Percentiles rank a stretch among this genome's conserved stretches.
phyloP scores from a whole-genome alignment of 225 moss, liverwort and hornwort species.

The Lunularia cruciata region DNA sequence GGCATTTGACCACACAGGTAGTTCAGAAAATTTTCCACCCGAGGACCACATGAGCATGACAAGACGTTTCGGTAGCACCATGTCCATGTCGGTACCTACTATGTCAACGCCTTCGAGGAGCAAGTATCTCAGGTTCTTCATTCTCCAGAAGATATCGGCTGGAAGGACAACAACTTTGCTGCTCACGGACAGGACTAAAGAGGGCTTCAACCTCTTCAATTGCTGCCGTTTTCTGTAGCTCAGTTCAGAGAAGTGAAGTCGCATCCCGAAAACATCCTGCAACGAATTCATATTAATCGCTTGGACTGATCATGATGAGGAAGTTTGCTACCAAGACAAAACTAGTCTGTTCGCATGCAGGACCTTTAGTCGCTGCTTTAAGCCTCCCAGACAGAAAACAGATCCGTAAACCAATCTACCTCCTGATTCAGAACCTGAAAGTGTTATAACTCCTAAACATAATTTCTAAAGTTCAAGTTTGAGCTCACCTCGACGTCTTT shows the following conservation, averaged over 20 bases:
- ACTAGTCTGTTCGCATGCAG: too few relatives aligned
- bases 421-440: too few relatives aligned
- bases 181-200: background rate
- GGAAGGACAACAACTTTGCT: background rate
- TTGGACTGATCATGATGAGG: too few relatives aligned
- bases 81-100: background rate
- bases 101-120: background rate
- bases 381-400: too few relatives aligned
- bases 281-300: too few relatives aligned
- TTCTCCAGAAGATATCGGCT: background rate
- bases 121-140: background rate
- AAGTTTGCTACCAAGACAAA: too few relatives aligned
- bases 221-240: background rate
- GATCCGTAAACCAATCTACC: too few relatives aligned
- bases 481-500: too few relatives aligned
- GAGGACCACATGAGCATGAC: background rate
- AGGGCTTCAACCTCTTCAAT: background rate
- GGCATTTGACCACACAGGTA: background rate
- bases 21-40: background rate
- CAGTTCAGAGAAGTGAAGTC: slow-evolving; percentile 10
- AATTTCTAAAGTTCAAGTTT: too few relatives aligned
- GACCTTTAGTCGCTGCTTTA: too few relatives aligned
- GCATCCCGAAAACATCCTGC: background rate
- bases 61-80: background rate
- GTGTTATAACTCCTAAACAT: too few relatives aligned